Base-by-base conservation (phyloP, 352 stramenopile genomes). In the Phytophthora boehmeriae region DNA sequence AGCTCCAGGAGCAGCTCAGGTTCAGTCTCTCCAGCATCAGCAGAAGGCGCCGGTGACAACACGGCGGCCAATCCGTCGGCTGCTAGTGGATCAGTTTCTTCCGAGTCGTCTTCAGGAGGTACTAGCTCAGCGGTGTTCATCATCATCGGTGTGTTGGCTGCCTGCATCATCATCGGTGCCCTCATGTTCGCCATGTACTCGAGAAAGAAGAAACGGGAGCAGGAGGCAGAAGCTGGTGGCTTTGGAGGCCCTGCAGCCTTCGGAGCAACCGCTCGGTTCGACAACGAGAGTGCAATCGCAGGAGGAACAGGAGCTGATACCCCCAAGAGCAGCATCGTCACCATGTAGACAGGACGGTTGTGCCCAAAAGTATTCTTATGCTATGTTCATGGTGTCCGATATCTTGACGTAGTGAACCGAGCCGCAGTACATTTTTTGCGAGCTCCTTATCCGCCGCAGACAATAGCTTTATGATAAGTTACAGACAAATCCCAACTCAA, bases 161-260 rank as follows among this genome's bases (percentile, higher is more conserved):
- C 75, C 22, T 68, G 79, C 38, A 78, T 93, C 41, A 68, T 95
- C 35, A 56, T 93, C 3, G 80, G 68, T 16, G 84, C 81, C 4
- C 68, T 92, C 44, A 61, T 86, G 30, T 93, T 95, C 52, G 83
- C 84, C 36, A 70, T 92, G 49, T 83, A 90, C 68, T 83, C 85
- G 36, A 70, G 81, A 32, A 90, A 85, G 73, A 90, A 85, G 69
- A 86, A 79, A 25, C 62, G 89, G 53, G 70, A 88, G 42, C 81
- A 90, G 35, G 67, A 77, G 17, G 78, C 69, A 2, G 67, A 85
- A 28, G 69, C 49, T n/a, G 65, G 69, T 23, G 69, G 66, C 32
- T 89, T 90, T 35, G 77, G 75, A 22, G 74, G 68, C 48, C 60
- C 67, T 5, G 63, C 72, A 44, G 73, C 25, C 25, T 30, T 30